Base-by-base conservation (phyloP, 2,329 filamentous ascomycete genomes). In the Ophiostoma montium region DNA sequence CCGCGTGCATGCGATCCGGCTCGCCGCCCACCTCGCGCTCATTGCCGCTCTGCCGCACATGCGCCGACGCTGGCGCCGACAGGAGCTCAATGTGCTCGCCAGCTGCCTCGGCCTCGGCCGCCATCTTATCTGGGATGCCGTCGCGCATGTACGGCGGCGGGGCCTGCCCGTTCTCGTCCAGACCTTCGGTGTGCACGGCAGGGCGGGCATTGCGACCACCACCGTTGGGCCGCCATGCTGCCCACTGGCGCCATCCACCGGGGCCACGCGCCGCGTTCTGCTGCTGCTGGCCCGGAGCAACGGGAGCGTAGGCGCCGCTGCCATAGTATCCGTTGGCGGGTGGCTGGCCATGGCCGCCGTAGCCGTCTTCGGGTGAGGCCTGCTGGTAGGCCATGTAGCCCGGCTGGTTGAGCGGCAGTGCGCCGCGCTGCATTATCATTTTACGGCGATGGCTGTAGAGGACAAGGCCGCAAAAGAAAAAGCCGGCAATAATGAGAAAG, bases 131-230 rank as follows among this genome's bases (percentile, higher is more conserved):
- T 15, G 19, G 42, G 3, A n/a, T 13, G 16, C 30, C 33, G 33
- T 38, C 18, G 10, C 21, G 21, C 46, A 32, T 21, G 49, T 60
- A 60, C 5, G 58, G 57, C 48, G 58, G 58, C 35, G 58, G 58
- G 9, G 58, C 56, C 52, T 59, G 57, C 35, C 58, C 58, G 2
- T 57, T 51, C 52, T 59, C 58, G 45, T 59, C 55, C 15, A 59
- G 55, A 6, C 58, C 58, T 35, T 59, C 58, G n/a, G 52, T 46
- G 5, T 43, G 19, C 27, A 19, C 36, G 13, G 23, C 18, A 12
- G 43, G 19, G 21, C 30, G 27, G 5, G 39, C 21, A 27, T 10
- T 38, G 2, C 36, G 3, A 32, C 47, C 16, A 32, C 44, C 47
- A 19, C 30, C 19, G 1, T 12, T 48, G n/a, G 44, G 19, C 1